Base-by-base conservation (phyloP, 1,284 basidiomycete species). In the Sporisorium reilianum region DNA sequence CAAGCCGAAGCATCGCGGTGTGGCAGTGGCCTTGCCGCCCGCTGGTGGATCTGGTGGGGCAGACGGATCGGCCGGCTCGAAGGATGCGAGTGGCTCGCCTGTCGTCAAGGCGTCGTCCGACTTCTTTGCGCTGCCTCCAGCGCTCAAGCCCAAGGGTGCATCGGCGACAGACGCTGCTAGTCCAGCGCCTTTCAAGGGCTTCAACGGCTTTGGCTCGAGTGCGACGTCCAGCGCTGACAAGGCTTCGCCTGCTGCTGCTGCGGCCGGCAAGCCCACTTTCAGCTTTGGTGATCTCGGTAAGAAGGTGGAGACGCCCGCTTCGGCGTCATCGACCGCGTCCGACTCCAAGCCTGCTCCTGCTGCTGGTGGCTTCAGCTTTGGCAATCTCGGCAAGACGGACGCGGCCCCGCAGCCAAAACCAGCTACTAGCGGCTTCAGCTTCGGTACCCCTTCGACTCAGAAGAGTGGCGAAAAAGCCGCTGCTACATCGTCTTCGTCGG, bases 71-170 rank as follows among this genome's bases (percentile, higher is more conserved):
- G 18, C 14, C 5, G 11, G 36, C 36, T 38, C 36, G n/a, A 46
- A 46, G n/a, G 40, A 41, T 10, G 52, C n/a, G 16, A 32, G 40
- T 3, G 36, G 52, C 3, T 10, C 38, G 4, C 36, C 48, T 8
- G 22, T 42, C 18, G 36, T 25, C 18, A 74, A 74, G 30, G 59
- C 58, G 11, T 54, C 61, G 1, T 60, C 66, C 16, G 64, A 74
- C 25, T 74, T 74, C 55, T 71, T 70, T 25, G 67, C 73, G 7
- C 30, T 51, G 32, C 67, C 67, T 36, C 34, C 38, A 10, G 44
- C 41, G 16, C 26, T 60, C 1, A 63, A 66, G 55, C 36, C 59
- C 0, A 56, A 75, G 41, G 57, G 55, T 5, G 56, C 34, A 20
- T 22, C 49, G 10, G n/a, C 22, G n/a, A 20, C 26, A 5, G 30